Base-by-base conservation (phyloP, 2,329 filamentous ascomycete genomes). In the Thelonectria rubi region DNA sequence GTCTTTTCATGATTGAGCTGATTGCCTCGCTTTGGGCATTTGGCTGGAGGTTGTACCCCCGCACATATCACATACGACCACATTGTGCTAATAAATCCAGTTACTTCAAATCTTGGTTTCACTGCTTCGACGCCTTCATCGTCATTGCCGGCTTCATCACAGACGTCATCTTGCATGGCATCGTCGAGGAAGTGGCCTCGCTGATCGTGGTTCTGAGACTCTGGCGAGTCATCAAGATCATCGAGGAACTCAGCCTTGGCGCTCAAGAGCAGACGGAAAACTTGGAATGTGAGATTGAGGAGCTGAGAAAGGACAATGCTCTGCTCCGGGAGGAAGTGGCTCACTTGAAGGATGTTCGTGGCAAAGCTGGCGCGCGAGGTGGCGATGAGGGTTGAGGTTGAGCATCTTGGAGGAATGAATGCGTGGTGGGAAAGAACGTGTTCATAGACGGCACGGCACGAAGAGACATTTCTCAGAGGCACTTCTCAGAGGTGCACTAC, bases 151-250 rank as follows among this genome's bases (percentile, higher is more conserved):
- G 84, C 65, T 90, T 91, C 72, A 72, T 85, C 30, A 79, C 91
- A 55, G 88, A 91, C 68, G 76, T 91, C 20, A 73, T 87, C 3
- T 80, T 88, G 15, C 82, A 83, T 39, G 88, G 88, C 46, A 75
- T 85, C 1, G 75, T 86, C 6, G 86, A 88, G 73, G 86, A 90
- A 70, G 85, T 89, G 48, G 87, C 84, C 1, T 89, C 86, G 0
- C 78, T 91, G n/a, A 82, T 91, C 50, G 81, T 91, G 26, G 80
- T 90, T 4, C 77, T 91, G 46, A 85, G 89, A 55, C 78, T 91
- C 3, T 91, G 88, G 86, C 82, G 89, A 15, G 82, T 91, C 46
- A 86, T 90, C 72, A 90, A 91, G 78, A 89, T 91, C 53, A 85
- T 90, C 7, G 87, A 91, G 70, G 89, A 91, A 74, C 80, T 91